Evolutionary conservation across 345 rosid species (phyloP).

Genomic region (Nephelium lappaceum): DNA sequence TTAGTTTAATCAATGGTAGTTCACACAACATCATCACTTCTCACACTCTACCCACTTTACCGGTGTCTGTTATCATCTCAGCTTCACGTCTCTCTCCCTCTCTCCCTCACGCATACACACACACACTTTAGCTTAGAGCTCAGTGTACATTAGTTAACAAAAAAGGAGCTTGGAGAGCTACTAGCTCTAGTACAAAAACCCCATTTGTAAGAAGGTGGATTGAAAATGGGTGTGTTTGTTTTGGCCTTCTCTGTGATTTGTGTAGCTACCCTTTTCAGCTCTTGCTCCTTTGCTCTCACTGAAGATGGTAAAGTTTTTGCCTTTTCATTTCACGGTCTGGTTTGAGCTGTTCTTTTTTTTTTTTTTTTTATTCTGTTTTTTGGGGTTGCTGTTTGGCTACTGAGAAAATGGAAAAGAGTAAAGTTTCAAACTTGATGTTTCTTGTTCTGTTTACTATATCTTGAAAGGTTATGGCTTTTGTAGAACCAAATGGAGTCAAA

Average conservation of each 20-base stretch:
- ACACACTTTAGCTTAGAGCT: not conserved
- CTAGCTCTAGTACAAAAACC: not conserved
- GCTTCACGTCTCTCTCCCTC: constrained; percentile 4
- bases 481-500: not conserved
- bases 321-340: not conserved
- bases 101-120: not conserved
- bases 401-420: constrained; percentile 7
- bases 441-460: not conserved
- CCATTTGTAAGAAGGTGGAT: constrained; percentile 14
- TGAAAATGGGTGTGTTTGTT: constrained; percentile 38
- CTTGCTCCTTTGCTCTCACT: constrained; percentile 47
- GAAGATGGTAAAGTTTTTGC: constrained; percentile 54
- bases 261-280: constrained; percentile 42
- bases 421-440: not conserved
- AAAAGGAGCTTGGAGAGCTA: not conserved
- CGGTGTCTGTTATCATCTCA: not conserved
- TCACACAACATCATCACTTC: constrained; percentile 29
- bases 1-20: constrained; percentile 25
- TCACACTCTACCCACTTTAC: not conserved
- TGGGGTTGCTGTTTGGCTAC: constrained; percentile 2
- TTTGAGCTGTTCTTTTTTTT: not conserved
- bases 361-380: no score
- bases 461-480: not conserved
- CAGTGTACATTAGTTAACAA: not conserved
- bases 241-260: constrained; percentile 34